A percentile compares a stretch with the other conserved stretches of the same genome.
phyloP scores from a whole-genome alignment of 441 rosid species.

The Eruca vesicaria region DNA sequence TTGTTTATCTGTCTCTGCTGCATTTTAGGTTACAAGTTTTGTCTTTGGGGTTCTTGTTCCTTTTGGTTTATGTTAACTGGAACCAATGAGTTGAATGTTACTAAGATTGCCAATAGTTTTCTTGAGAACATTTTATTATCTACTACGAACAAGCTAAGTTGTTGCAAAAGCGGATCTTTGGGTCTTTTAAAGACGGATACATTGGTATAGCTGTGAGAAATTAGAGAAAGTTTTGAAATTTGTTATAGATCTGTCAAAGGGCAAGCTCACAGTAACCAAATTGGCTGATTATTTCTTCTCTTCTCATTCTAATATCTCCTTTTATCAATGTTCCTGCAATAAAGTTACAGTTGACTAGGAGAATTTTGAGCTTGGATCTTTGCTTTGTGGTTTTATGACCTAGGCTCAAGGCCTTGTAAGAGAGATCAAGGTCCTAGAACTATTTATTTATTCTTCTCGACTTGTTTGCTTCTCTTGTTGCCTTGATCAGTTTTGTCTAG shows the following conservation, averaged over 20 bases:
- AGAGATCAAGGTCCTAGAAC: neutral
- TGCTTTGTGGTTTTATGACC: neutral
- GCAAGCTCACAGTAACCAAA: neutral
- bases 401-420: neutral
- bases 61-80: neutral
- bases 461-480: neutral
- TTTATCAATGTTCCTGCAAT: neutral
- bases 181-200: neutral
- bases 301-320: neutral
- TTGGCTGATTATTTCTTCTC: neutral
- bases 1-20: neutral
- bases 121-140: neutral
- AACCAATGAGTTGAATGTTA: neutral
- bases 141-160: neutral
- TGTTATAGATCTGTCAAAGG: neutral
- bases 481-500: neutral
- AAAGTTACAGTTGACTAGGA: neutral
- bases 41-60: neutral
- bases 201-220: neutral
- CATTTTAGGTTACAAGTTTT: slow-evolving; percentile 1
- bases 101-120: neutral
- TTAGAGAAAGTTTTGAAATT: neutral
- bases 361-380: neutral
- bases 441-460: neutral
- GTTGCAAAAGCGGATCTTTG: neutral